These are phyloP conservation scores for Alectoria sarmentosa DNA, from an alignment of 495 filamentous ascomycete genomes.

Conservation along the genomic window DNA sequence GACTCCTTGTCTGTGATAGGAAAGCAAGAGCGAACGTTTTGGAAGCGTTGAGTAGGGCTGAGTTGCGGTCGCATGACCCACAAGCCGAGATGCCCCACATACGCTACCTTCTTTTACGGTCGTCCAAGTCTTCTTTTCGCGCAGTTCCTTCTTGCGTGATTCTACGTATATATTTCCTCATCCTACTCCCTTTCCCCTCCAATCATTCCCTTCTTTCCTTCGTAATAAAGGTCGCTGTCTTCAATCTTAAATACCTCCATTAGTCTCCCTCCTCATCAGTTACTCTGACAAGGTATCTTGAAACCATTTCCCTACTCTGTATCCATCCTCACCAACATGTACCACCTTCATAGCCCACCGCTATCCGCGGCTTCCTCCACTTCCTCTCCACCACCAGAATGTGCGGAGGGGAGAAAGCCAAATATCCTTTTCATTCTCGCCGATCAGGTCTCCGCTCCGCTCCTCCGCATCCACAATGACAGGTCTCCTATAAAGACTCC, in stretches of 20 bases:
- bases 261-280: not conserved
- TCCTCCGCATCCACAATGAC: conserved; percentile 76
- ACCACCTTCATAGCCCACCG: conserved; percentile 9
- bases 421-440: conserved; percentile 89
- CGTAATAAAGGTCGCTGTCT: no score
- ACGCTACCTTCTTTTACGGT: not conserved
- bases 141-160: conserved; percentile 2
- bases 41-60: not conserved
- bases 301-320: not conserved
- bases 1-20: not conserved
- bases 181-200: not conserved
- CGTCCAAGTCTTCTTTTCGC: not conserved
- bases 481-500: conserved; percentile 78
- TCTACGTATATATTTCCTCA: not conserved
- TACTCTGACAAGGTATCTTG: not conserved
- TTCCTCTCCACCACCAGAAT: conserved; percentile 18
- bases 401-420: conserved; percentile 38
- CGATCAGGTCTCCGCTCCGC: conserved; percentile 81
- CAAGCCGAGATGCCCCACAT: no score
- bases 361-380: conserved; percentile 8
- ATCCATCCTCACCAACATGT: conserved; percentile 13
- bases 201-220: no score
- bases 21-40: not conserved
- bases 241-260: not conserved
- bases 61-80: no score